Evolutionary conservation across 768 basidiomycete species (phyloP), one percentile per base, ranked within the genome.

Genomic region (Leccinum arenicola): DNA sequence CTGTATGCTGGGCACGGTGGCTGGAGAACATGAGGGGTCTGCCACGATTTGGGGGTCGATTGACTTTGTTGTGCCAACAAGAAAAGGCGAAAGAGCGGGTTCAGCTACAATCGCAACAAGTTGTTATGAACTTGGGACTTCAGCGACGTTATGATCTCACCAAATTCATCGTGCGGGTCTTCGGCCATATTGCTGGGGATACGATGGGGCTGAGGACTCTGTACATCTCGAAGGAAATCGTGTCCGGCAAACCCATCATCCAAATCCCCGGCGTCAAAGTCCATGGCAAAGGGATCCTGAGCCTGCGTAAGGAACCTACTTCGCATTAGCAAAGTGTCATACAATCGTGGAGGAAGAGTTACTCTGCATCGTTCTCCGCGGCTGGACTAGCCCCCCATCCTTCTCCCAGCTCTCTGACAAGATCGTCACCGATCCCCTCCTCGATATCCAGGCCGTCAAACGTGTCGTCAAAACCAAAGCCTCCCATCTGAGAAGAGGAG

Each of bases 381-480:
- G 53, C 15, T 4, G 54, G 58, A 51, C 50, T 55, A 29, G 47
- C 76, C 19, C 79, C 83, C 89, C 90, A 91, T 23, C 79, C 84
- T 65, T 85, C 84, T 31, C 89, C 91, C 3, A 93, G 77, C 64
- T 93, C 90, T 61, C 78, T 80, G 8, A 87, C 88, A 27, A 93
- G 75, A 64, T 92, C 91, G 50, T 90, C 89, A 4, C 85, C 88
- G 17, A 92, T 71, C 21, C 80, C 85, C 7, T 77, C 81, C n/a
- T 74, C 81, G 17, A 86, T 67, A 60, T 84, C 88, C 23, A 85
- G 65, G 21, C 77, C 85, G 55, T 84, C 88, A 19, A 80, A 78
- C 45, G 82, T 79, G 60, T 86, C 85, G 33, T 82, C 78, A 36
- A 84, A 79, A 19, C 68, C 77, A 43, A 85, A 81, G 14, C 73